Evolutionary conservation across 1,139 yeast species (phyloP), one percentile per base, ranked within the genome.

Genomic region (Yueomyces sp.): DNA sequence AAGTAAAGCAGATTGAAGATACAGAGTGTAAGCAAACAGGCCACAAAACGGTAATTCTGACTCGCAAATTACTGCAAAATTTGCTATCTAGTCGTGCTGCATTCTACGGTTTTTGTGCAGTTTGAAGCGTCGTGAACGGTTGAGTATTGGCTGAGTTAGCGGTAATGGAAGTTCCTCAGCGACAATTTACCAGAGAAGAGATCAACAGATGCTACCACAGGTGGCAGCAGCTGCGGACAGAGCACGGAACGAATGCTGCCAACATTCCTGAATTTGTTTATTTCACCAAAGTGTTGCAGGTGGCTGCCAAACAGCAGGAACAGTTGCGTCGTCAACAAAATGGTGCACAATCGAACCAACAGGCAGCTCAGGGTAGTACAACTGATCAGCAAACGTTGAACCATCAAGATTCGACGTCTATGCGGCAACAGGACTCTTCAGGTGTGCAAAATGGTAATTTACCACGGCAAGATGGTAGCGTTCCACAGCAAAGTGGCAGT

Each of bases 191-290:
- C 5, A 57, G 54, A 36, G 66, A 62, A 37, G 66, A 62, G 41
- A 55, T 62, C 26, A 59, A 60, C 42, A 52, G 63, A 37, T 60
- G 64, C 39, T 60, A 59, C 46, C 44, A 60, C 59, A 73, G 82
- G 47, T 77, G 83, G 82, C 77, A 75, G 50, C 80, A 75, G 55
- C 64, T 78, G 50, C 70, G 76, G 46, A 68, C 69, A 44, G 81
- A 78, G 53, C 75, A 67, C 53, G 83, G 84, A n/a, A 81, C 76
- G 39, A 76, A 72, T 49, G 84, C 78, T 1, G 69, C 70, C 8
- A 73, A 72, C 48, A 75, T 75, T 33, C 78, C 79, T 12, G 84
- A 78, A 60, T 78, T 73, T 56, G 69, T 73, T 38, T 78, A 75
- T 48, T 68, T 77, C 50, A 73, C 79, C 37, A 76, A 72, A 51